Evolutionary conservation across 2,329 filamentous ascomycete species (phyloP).

Genomic region (Alternaria longipes): DNA sequence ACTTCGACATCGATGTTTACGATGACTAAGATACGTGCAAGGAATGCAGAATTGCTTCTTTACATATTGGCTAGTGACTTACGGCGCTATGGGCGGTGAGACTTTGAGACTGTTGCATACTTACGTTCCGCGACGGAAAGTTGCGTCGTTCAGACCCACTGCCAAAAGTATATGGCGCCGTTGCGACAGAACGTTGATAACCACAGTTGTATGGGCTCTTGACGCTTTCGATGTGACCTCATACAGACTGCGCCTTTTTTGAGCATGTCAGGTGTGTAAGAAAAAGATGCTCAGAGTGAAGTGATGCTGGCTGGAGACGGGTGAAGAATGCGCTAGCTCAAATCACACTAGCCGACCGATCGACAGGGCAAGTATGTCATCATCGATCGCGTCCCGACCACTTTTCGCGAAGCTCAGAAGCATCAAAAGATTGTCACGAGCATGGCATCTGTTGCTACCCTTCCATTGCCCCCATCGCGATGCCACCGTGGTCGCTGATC

Average conservation of each 20-base stretch:
- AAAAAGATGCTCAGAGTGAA: background rate
- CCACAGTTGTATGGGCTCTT: background rate
- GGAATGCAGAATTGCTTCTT: background rate
- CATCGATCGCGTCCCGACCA: slow-evolving; percentile 39
- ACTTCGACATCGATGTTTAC: slow-evolving; percentile 5
- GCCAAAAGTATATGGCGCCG: background rate
- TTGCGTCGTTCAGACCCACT: background rate
- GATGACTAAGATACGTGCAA: background rate
- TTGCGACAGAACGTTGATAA: background rate
- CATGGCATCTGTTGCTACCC: slow-evolving; percentile 14
- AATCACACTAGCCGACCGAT: slow-evolving; percentile 34
- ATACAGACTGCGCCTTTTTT: background rate
- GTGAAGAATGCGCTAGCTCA: background rate
- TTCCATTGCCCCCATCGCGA: slow-evolving; percentile 24
- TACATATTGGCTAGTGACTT: background rate
- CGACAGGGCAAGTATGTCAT: slow-evolving; percentile 38
- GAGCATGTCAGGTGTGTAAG: background rate
- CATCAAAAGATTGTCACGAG: slow-evolving; percentile 2
- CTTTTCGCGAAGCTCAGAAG: slow-evolving; percentile 10
- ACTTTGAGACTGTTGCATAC: background rate
- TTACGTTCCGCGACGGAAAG: background rate
- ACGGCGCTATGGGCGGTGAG: background rate
- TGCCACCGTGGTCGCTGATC: slow-evolving; percentile 61
- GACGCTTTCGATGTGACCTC: background rate
- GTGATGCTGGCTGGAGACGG: background rate